These are phyloP conservation scores for Sarocladium oryzae DNA, from an alignment of 2,329 filamentous ascomycete genomes.

Conservation along the genomic window DNA sequence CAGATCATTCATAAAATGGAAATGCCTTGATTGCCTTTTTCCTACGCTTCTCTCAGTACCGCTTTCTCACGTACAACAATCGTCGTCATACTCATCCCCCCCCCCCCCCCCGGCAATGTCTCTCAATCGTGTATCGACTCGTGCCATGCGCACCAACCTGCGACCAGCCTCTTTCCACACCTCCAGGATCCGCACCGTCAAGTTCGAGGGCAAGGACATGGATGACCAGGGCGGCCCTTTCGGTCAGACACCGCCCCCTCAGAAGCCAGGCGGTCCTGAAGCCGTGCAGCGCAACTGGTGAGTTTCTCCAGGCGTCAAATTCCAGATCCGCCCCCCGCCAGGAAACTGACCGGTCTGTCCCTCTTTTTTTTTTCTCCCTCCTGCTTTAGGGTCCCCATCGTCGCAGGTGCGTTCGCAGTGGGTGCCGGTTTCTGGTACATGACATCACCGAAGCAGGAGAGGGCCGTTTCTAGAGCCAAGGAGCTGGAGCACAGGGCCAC, in stretches of 20 bases:
- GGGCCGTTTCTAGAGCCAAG: conserved; percentile 12
- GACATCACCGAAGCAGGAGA: conserved; percentile 14
- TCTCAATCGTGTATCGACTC: conserved; percentile 1
- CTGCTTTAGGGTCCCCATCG: conserved; percentile 23
- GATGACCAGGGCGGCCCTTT: conserved; percentile 26
- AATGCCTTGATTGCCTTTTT: not conserved
- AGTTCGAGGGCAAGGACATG: conserved; percentile 9
- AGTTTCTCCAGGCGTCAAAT: not conserved
- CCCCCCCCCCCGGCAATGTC: not conserved
- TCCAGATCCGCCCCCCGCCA: too few species aligned
- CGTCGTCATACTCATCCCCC: not conserved
- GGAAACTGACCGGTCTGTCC: too few species aligned
- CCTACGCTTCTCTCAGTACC: too few species aligned
- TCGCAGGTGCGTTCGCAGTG: conserved; percentile 19
- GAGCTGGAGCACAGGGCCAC: conserved; percentile 16
- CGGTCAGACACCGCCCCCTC: conserved; percentile 24
- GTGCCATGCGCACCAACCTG: conserved; percentile 10
- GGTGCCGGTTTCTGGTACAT: conserved; percentile 22
- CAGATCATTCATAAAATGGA: not conserved
- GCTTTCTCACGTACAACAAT: too few species aligned
- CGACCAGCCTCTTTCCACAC: conserved; percentile 16
- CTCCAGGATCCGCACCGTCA: conserved; percentile 15
- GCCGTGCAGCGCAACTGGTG: conserved; percentile 27
- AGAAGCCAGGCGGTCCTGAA: conserved; percentile 22
- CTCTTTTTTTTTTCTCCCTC: too few species aligned